Base-by-base conservation (phyloP, 495 filamentous ascomycete species). In the Talaromyces borbonicus region DNA sequence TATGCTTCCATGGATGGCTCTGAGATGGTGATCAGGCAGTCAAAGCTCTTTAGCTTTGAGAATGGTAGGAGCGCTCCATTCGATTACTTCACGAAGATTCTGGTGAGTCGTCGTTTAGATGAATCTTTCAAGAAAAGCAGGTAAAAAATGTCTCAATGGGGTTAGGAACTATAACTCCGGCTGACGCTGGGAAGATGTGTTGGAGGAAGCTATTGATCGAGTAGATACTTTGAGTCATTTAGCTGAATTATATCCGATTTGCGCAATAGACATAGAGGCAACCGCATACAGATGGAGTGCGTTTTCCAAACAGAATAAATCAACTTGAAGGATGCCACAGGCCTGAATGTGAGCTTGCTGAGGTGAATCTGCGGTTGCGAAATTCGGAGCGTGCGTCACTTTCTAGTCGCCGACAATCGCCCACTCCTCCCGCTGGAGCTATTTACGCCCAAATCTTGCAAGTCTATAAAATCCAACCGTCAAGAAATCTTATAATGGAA, bases 1-100 rank as follows among this genome's bases (percentile, higher is more conserved):
- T 49, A 52, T 46, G 47, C 39, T 20, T 45, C 30, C 12, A 49
- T 52, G 50, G 40, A 52, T 32, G 37, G 31, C 9, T 15, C n/a
- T 4, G 26, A 30, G 2, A 8, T 52, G 46, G 32, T 49, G 20
- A n/a, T n/a, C n/a, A n/a, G 46, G 23, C 50, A 52, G 15, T 51
- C 35, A 8, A 1, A 0, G 11, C 15, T 46, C 19, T 46, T 22
- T 12, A 36, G 43, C 20, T 35, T 46, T 36, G 43, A 46, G 11
- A 46, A 46, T n/a, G 19, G 32, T 1, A 30, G 35, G 18, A 46
- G 14, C 18, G 43, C 43, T 0, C 43, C 43, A 1, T n/a, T n/a
- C n/a, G n/a, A n/a, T n/a, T n/a, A n/a, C n/a, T n/a, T n/a, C n/a
- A n/a, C n/a, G n/a, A n/a, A n/a, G n/a, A n/a, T 41, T 15, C 8